Percentiles rank a stretch among this genome's conserved stretches.
Conservation (phyloP, 306 rosid species). For the Cicer judaicum region DNA sequence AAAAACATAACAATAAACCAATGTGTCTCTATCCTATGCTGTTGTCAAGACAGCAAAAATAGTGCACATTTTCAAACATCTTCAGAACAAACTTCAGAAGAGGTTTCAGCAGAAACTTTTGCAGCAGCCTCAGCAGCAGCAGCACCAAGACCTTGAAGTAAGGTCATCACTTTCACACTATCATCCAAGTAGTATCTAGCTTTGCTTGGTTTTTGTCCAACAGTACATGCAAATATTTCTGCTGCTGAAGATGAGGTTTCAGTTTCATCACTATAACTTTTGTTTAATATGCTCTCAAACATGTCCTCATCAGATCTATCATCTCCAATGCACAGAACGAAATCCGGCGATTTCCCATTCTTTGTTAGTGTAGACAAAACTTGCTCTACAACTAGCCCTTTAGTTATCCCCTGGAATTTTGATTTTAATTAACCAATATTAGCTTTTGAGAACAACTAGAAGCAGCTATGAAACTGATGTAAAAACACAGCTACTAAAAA, state of each 20-base stretch:
- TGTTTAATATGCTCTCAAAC: conserved; percentile 70
- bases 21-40: conserved; percentile 37
- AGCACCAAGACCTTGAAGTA: conserved; percentile 65
- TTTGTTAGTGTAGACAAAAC: conserved; percentile 44
- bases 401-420: conserved; percentile 50
- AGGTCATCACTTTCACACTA: conserved; percentile 60
- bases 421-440: conserved; percentile 2
- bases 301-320: conserved; percentile 59
- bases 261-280: conserved; percentile 36
- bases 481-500: no score
- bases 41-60: conserved; percentile 7
- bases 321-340: conserved; percentile 54
- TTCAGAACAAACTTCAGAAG: conserved; percentile 48
- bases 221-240: conserved; percentile 86
- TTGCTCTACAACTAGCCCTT: conserved; percentile 49
- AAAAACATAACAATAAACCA: conserved; percentile 12
- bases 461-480: not conserved
- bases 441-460: conserved; percentile 29
- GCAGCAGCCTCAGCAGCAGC: conserved; percentile 56
- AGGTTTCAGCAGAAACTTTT: conserved; percentile 40
- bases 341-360: conserved; percentile 42
- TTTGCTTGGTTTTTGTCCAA: conserved; percentile 95
- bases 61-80: conserved; percentile 47
- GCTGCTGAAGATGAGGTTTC: conserved; percentile 52
- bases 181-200: conserved; percentile 90